Percentiles rank a stretch among this genome's conserved stretches.
Conservation (phyloP, 805 yeast species). For the Alloascoidea hylecoeti region DNA sequence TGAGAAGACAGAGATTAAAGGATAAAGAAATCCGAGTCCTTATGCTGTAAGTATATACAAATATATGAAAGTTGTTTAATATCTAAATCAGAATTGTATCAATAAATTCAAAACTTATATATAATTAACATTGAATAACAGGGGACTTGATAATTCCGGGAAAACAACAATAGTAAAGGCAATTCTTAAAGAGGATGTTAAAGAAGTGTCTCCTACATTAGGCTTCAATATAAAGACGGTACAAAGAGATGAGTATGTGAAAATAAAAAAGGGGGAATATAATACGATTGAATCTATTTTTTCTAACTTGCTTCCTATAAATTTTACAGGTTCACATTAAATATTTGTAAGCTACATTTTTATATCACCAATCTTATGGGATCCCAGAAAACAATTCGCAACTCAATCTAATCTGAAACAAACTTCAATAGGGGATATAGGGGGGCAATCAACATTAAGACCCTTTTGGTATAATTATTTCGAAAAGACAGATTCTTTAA, state of each 20-base stretch:
- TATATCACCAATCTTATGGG: too few relatives aligned
- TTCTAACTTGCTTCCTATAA: too few relatives aligned
- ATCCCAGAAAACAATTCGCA: too few relatives aligned
- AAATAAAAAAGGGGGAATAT: slow-evolving; percentile 1
- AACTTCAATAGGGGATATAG: slow-evolving; percentile 73
- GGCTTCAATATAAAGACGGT: slow-evolving; percentile 75
- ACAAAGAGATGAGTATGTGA: slow-evolving; percentile 22
- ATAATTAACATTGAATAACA: slow-evolving; percentile 3
- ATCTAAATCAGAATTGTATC: too few relatives aligned
- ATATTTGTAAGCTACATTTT: slow-evolving; percentile 19
- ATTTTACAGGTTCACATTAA: slow-evolving; percentile 14
- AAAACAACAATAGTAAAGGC: slow-evolving; percentile 70
- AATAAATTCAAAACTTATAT: not conserved
- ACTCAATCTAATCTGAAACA: too few relatives aligned
- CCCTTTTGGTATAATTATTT: slow-evolving; percentile 92
- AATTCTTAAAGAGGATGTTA: slow-evolving; percentile 33
- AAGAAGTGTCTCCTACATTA: slow-evolving; percentile 69
- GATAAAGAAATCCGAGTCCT: slow-evolving; percentile 67
- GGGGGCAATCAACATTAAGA: slow-evolving; percentile 76
- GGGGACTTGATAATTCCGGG: slow-evolving; percentile 85
- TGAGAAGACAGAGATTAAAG: slow-evolving; percentile 69
- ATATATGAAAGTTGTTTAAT: not conserved
- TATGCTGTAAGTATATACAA: slow-evolving; percentile 25
- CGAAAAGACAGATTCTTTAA: slow-evolving; percentile 61
- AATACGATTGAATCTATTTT: not conserved